Percentiles rank a stretch among this genome's conserved stretches.
These are phyloP conservation scores for Curvularia lunata DNA, from an alignment of 2,329 filamentous ascomycete genomes.

Conservation along the genomic window DNA sequence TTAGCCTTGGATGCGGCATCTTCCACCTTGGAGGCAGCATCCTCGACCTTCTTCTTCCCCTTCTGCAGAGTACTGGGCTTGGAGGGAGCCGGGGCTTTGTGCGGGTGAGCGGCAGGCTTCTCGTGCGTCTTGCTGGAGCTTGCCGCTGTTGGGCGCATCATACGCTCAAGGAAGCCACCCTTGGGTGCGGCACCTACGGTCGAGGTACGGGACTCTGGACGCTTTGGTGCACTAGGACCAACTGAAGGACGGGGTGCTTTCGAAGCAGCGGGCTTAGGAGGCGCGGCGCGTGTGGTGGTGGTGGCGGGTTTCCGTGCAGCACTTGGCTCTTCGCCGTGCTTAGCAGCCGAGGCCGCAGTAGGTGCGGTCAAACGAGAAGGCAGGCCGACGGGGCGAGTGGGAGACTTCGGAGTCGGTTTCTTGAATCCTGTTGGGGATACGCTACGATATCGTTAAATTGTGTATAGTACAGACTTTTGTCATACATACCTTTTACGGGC, in stretches of 20 bases:
- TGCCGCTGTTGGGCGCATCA: constrained; percentile 78
- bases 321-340: constrained; percentile 54
- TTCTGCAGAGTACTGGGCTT: constrained; percentile 38
- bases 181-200: constrained; percentile 65
- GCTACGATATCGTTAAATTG: constrained; percentile 19
- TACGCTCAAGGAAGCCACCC: constrained; percentile 76
- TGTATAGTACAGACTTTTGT: neutral
- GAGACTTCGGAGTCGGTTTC: constrained; percentile 61
- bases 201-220: constrained; percentile 56
- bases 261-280: constrained; percentile 37
- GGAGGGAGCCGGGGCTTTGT: constrained; percentile 32
- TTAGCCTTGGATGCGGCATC: constrained; percentile 46
- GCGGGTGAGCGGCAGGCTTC: constrained; percentile 46
- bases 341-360: constrained; percentile 72
- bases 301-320: constrained; percentile 49
- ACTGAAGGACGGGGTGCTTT: constrained; percentile 48
- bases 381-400: constrained; percentile 70
- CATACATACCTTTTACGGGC: constrained; percentile 22
- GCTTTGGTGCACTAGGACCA: constrained; percentile 53
- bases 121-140: constrained; percentile 68
- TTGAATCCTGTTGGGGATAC: constrained; percentile 42
- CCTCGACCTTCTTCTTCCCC: constrained; percentile 47
- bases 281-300: constrained; percentile 47
- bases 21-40: constrained; percentile 43
- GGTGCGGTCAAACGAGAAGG: constrained; percentile 72